Conservation (phyloP, 176 grass and related monocot genomes). For the Hordeum marinum region DNA sequence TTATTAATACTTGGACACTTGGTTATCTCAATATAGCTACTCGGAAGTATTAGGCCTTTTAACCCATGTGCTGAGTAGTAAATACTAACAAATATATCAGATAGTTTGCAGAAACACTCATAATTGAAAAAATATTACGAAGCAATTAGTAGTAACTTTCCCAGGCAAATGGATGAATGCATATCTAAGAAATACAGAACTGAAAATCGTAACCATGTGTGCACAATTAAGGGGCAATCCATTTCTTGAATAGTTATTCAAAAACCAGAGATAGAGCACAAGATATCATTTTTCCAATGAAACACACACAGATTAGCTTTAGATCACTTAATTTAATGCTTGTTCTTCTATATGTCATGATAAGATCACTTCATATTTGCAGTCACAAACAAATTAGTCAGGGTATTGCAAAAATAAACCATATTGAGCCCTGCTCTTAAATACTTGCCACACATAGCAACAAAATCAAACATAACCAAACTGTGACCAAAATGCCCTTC, state of each 20-base stretch:
- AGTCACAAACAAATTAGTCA: constrained; percentile 2
- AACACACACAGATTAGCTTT: not conserved
- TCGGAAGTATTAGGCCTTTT: not conserved
- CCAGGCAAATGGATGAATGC: constrained; percentile 6
- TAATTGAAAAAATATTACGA: not conserved
- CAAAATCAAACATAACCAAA: not conserved
- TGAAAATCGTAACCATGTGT: not conserved
- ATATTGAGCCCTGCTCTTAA: not conserved
- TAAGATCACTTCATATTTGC: not conserved
- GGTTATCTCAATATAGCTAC: not conserved
- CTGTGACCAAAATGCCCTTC: not conserved
- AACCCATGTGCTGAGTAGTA: not conserved
- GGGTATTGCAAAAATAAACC: not conserved
- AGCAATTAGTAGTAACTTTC: not conserved
- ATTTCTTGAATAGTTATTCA: not conserved
- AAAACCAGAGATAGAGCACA: not conserved
- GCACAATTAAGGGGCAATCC: not conserved
- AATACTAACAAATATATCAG: constrained; percentile 1
- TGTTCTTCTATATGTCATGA: not conserved
- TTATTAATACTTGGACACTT: constrained; percentile 12
- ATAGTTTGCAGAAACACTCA: constrained; percentile 7
- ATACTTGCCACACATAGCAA: not conserved
- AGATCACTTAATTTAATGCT: constrained; percentile 19
- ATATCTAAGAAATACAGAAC: not conserved
- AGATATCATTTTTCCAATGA: not conserved